Base-by-base conservation (phyloP, 2,329 filamentous ascomycete species). In the Exophiala sp. region DNA sequence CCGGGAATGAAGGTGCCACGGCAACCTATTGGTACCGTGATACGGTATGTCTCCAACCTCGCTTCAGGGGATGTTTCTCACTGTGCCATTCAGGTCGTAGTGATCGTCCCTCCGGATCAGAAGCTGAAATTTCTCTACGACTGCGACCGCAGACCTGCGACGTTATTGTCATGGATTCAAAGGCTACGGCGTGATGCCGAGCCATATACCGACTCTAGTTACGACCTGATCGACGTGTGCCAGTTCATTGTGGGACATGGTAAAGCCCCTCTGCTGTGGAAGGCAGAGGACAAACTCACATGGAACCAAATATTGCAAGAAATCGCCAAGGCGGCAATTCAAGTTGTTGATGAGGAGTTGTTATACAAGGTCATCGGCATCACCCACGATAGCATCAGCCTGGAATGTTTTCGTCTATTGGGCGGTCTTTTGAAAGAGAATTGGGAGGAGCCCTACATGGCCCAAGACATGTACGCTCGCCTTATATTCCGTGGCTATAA, bases 1-100 rank as follows among this genome's bases (percentile, higher is more conserved):
- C 62, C 27, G 63, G 61, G 9, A 63, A 64, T 50, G 62, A 59
- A 40, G 63, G 60, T 14, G 44, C 41, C 45, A 47, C 45, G 23
- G 50, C 60, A 14, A 59, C 56, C n/a, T 61, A 62, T 43, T 58
- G 58, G 44, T 64, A 61, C 41, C 53, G 50, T 7, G 46, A 55
- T 24, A 62, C 58, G 11, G 60, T 62, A 55, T 35, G 44, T 49
- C 14, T 13, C 37, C 50, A 46, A 23, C 40, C 46, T 22, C 24
- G 10, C 24, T 5, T 27, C n/a, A 10, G 6, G 24, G 6, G 5
- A 27, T 27, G 24, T 27, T 27, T 27, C 24, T 27, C 24, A 27
- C 24, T 10, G 10, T 10, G 24, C 10, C 24, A 5, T 27, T 5
- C 30, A 34, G 30, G 30, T n/a, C 14, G 13, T 34, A 16, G 30